Conservation (phyloP, 805 yeast species). For the Myxozyma sirexii region DNA sequence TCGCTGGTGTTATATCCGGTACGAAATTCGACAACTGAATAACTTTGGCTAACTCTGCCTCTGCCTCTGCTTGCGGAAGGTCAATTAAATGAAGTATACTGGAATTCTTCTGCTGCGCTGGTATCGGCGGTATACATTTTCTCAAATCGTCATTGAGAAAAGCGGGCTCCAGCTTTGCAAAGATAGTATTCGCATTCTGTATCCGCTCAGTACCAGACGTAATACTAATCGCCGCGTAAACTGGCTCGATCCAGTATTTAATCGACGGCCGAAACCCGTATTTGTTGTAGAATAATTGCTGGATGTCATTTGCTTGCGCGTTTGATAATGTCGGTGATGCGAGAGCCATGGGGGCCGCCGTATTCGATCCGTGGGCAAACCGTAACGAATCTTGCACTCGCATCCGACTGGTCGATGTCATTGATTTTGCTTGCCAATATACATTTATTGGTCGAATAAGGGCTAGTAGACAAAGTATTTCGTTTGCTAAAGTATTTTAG, state of each 20-base stretch:
- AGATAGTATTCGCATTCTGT: background rate
- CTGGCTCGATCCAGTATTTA: constrained; percentile 12
- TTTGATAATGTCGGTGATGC: background rate
- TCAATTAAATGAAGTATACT: background rate
- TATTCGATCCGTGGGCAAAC: background rate
- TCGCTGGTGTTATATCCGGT: constrained; percentile 1
- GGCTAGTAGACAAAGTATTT: too few relatives aligned
- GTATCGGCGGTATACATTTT: constrained; percentile 10
- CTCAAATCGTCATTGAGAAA: constrained; percentile 17
- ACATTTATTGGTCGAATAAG: too few relatives aligned
- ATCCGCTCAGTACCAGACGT: background rate
- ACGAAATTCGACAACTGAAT: constrained; percentile 10
- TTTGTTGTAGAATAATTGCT: background rate
- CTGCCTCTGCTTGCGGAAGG: background rate
- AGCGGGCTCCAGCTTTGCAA: constrained; percentile 5
- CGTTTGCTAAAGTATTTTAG: too few relatives aligned
- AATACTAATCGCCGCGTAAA: background rate
- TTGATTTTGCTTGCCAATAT: background rate
- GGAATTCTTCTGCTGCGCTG: background rate
- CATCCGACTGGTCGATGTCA: background rate
- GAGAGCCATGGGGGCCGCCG: background rate
- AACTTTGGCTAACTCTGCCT: constrained; percentile 5
- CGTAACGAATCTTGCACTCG: background rate
- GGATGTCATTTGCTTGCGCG: background rate
- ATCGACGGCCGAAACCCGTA: constrained; percentile 16